Evolutionary conservation across 208 protist genomes (phyloP), one percentile per base, ranked within the genome.

Genomic region (Naegleria gruberi): DNA sequence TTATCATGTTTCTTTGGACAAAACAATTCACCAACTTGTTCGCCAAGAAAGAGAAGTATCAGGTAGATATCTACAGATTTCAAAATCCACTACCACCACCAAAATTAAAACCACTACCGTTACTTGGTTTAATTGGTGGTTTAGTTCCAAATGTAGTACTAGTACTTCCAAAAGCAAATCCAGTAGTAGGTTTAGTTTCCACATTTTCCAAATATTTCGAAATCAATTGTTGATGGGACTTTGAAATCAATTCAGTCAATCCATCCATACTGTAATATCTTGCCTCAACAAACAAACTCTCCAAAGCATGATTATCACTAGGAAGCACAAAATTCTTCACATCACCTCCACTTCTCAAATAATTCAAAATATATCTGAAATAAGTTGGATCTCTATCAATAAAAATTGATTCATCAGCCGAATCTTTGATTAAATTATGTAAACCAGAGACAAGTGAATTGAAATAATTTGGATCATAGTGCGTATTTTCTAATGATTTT

Each of bases 41-140:
- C 51, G 30, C 51, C 51, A 65, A 65, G 46, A 55, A 55, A 19
- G 51, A 65, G 51, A 65, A 65, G 30, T 19, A 65, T 30, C 51
- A 65, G n/a, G n/a, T n/a, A n/a, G n/a, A 98, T 95, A 94, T 96
- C 98, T n/a, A 94, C 96, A 91, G 97, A 94, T 89, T 89, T 91
- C n/a, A n/a, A n/a, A n/a, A n/a, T n/a, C n/a, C n/a, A n/a, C n/a
- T n/a, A n/a, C n/a, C n/a, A n/a, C n/a, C n/a, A n/a, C n/a, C n/a
- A n/a, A n/a, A n/a, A n/a, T n/a, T n/a, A n/a, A n/a, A n/a, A n/a
- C n/a, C n/a, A n/a, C n/a, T n/a, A n/a, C n/a, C n/a, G n/a, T n/a
- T n/a, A n/a, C n/a, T n/a, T n/a, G n/a, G n/a, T n/a, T n/a, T n/a
- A n/a, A n/a, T n/a, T n/a, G n/a, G n/a, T n/a, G n/a, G n/a, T n/a